A percentile compares a stretch with the other conserved stretches of the same genome.
Conservation (phyloP, 306 rosid species). For the Citrullus colocynthis region DNA sequence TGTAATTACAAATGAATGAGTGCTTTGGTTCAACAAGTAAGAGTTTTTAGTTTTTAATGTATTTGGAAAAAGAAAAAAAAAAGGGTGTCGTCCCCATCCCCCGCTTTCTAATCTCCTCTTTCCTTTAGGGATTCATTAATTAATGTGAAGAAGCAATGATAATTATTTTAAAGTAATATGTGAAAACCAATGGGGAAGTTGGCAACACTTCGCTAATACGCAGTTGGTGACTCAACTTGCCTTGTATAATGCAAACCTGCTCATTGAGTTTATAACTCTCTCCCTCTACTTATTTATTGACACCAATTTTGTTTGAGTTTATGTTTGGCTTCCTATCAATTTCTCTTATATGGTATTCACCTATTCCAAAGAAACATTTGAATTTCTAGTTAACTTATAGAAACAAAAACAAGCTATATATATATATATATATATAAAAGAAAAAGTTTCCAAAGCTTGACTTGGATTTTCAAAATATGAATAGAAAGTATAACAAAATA, state of each 20-base stretch:
- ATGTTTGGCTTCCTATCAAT: no score
- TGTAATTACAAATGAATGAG: not conserved
- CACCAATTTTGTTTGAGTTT: no score
- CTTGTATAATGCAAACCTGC: not conserved
- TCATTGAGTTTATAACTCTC: not conserved
- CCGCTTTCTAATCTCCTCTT: not conserved
- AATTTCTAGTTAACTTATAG: no score
- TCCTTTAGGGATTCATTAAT: slow-evolving; percentile 2
- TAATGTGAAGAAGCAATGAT: slow-evolving; percentile 1
- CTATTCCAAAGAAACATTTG: no score
- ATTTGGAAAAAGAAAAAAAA: not conserved
- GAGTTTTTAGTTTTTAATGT: not conserved
- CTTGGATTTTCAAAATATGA: no score
- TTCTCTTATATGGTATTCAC: no score
- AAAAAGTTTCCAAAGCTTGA: no score
- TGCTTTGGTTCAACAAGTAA: not conserved
- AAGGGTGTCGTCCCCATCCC: not conserved
- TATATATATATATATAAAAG: no score
- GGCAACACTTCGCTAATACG: not conserved
- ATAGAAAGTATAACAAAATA: no score
- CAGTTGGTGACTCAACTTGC: not conserved
- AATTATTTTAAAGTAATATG: not conserved
- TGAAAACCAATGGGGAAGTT: slow-evolving; percentile 2
- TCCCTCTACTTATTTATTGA: no score
- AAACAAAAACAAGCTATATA: no score